A percentile compares a stretch with the other conserved stretches of the same genome.
Evolutionary conservation across 306 rosid genomes (phyloP).

Genomic region (Cicer judaicum): DNA sequence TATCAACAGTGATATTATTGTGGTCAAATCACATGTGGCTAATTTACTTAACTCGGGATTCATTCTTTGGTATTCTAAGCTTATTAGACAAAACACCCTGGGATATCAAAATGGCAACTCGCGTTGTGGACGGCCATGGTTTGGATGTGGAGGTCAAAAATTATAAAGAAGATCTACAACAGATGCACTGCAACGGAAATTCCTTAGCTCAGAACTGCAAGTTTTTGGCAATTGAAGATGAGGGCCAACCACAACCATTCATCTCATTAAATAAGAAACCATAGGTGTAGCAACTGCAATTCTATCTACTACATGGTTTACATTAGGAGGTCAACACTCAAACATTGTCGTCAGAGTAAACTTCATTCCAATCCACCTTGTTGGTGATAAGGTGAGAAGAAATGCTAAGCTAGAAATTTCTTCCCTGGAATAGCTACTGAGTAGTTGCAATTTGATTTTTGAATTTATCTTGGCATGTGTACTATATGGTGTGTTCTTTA

Average conservation of each 20-base stretch:
- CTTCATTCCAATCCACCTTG: too few relatives aligned
- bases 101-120: not conserved
- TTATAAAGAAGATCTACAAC: not conserved
- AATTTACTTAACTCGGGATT: not conserved
- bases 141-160: not conserved
- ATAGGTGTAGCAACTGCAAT: not conserved
- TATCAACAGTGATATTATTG: not conserved
- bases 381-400: too few relatives aligned
- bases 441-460: too few relatives aligned
- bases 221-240: not conserved
- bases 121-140: not conserved
- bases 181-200: not conserved
- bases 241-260: too few relatives aligned
- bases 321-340: not conserved
- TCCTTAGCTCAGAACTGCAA: not conserved
- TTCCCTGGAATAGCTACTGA: too few relatives aligned
- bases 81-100: not conserved
- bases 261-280: not conserved
- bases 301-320: too few relatives aligned
- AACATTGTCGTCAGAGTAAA: too few relatives aligned
- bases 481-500: too few relatives aligned
- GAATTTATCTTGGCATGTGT: too few relatives aligned
- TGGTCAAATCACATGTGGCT: not conserved
- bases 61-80: not conserved
- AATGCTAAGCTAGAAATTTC: too few relatives aligned